These are phyloP conservation scores for Arachnopeziza araneosa DNA, from an alignment of 2,329 filamentous ascomycete species.

Conservation along the genomic window DNA sequence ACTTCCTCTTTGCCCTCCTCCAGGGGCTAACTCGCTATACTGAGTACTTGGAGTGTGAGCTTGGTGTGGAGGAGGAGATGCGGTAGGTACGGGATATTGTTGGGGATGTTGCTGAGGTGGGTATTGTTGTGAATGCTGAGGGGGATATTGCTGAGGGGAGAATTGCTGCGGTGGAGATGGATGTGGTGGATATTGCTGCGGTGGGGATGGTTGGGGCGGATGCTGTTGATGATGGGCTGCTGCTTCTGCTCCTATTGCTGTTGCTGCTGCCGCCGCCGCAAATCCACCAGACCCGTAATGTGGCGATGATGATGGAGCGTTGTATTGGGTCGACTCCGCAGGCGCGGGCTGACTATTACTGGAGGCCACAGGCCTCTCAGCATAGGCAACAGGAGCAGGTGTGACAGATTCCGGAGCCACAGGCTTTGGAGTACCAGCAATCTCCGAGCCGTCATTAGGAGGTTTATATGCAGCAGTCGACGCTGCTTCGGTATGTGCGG, in stretches of 20 bases:
- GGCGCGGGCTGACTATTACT: not conserved
- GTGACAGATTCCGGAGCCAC: not conserved
- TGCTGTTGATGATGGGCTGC: not conserved
- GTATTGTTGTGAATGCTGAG: not conserved
- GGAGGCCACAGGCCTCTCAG: slow-evolving; percentile 1
- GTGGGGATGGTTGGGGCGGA: no score
- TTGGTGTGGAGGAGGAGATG: not conserved
- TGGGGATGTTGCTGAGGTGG: not conserved
- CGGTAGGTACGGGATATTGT: not conserved
- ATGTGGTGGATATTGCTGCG: slow-evolving; percentile 8
- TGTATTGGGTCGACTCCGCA: not conserved
- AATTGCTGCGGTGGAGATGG: not conserved
- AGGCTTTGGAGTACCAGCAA: slow-evolving; percentile 1
- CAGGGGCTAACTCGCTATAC: not conserved
- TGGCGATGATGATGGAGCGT: not conserved
- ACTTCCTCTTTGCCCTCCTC: not conserved
- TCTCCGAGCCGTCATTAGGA: not conserved
- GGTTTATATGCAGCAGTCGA: slow-evolving; percentile 6
- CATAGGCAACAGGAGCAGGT: not conserved
- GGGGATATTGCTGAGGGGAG: not conserved
- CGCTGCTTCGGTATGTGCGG: slow-evolving; percentile 3
- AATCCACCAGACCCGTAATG: not conserved
- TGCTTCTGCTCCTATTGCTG: not conserved
- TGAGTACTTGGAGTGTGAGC: not conserved
- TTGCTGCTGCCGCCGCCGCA: not conserved